phyloP scores from a whole-genome alignment of 305 asterid genomes.

The Fraxinus greggii region DNA sequence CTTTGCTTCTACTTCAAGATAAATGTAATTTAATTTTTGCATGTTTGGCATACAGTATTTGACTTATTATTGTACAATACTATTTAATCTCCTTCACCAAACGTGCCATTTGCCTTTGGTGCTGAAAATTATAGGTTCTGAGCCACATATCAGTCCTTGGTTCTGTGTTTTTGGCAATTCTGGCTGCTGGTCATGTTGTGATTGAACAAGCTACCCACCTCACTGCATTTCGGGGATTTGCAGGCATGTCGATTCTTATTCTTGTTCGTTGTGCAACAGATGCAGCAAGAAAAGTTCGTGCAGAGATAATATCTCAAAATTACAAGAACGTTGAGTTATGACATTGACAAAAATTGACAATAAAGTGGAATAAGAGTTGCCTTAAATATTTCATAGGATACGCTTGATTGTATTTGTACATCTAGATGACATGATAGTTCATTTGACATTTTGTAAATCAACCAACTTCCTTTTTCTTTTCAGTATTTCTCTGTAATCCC shows the following conservation, averaged over 20 bases:
- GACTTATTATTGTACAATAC: too few relatives aligned
- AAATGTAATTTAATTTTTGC: background rate
- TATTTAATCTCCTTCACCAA: background rate
- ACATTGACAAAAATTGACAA: constrained; percentile 41
- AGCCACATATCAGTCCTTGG: constrained; percentile 94
- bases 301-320: constrained; percentile 87
- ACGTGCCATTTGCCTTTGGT: background rate
- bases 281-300: constrained; percentile 90
- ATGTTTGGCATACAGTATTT: background rate
- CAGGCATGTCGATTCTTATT: constrained; percentile 90
- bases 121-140: constrained; percentile 51
- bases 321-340: constrained; percentile 77
- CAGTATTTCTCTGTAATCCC: background rate
- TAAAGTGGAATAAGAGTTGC: background rate
- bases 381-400: constrained; percentile 5
- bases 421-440: background rate
- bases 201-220: constrained; percentile 88
- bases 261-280: constrained; percentile 96
- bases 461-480: background rate
- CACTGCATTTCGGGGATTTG: constrained; percentile 87
- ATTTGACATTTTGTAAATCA: constrained; percentile 24
- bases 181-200: constrained; percentile 92
- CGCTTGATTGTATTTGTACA: constrained; percentile 1
- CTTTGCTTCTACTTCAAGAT: background rate
- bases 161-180: constrained; percentile 72